These are phyloP conservation scores for Triticum turgidum DNA, from an alignment of 176 grass and related monocot genomes.

Conservation along the genomic window DNA sequence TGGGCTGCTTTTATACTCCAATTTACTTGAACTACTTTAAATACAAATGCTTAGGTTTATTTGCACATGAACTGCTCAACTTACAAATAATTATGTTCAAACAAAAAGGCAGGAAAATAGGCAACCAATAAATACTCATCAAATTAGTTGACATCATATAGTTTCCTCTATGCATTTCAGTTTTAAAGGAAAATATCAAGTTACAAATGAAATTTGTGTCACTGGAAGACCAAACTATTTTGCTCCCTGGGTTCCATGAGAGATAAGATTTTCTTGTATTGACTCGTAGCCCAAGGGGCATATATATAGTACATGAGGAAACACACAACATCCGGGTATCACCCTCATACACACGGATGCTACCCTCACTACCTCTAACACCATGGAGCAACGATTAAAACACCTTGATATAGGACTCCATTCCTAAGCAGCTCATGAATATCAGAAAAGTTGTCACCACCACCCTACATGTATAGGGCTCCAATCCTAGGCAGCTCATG, in stretches of 20 bases:
- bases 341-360: no score
- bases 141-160: neutral
- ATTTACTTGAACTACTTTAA: neutral
- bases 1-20: slow-evolving; percentile 5
- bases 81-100: neutral
- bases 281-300: no score
- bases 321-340: no score
- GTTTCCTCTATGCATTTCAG: neutral
- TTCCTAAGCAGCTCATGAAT: neutral
- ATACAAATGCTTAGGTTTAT: neutral
- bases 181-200: neutral
- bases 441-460: neutral
- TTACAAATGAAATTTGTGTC: neutral
- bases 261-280: no score
- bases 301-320: no score
- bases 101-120: neutral
- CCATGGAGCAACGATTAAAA: neutral
- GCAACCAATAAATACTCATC: neutral
- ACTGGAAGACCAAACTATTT: slow-evolving; percentile 4
- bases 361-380: no score
- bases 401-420: neutral
- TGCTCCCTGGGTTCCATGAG: neutral
- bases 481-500: neutral
- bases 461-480: neutral
- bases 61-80: neutral